Base-by-base conservation (phyloP, 2,329 filamentous ascomycete species). In the Calonectria pteridis region DNA sequence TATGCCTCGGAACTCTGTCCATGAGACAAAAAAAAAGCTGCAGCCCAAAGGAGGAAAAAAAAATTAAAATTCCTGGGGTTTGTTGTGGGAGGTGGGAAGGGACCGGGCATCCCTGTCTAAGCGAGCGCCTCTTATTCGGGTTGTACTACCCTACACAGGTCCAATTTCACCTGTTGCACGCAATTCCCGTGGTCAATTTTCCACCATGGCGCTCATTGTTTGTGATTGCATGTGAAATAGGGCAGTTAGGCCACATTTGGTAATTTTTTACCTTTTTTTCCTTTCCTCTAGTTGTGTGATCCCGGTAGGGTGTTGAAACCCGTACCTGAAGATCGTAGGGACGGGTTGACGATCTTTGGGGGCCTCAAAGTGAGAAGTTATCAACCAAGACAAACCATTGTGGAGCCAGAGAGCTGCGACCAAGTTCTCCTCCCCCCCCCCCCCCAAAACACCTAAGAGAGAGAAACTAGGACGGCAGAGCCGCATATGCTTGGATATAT, bases 311-410 rank as follows among this genome's bases (percentile, higher is more conserved):
- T 62, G 55, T 28, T 62, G 35, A 62, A 55, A 40, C 55, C 55
- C 33, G 55, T 62, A 18, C 55, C 55, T 62, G 55, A 62, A 62
- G 55, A 62, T 62, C 55, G 11, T 13, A 13, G 26, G 14, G 35
- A 40, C 23, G 37, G 37, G 33, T 62, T 62, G 55, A 20, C 33
- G 55, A 62, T 62, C 55, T 40, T 55, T 40, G 33, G 55, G 55
- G 55, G 55, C 55, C 55, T 62, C 55, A 62, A 40, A 62, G 37
- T 62, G 55, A 62, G 23, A 62, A 62, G 37, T 62, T 62, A 62
- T 37, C n/a, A 62, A 62, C 14, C 55, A 37, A 28, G n/a, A 59
- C 31, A 59, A 59, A 62, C 33, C 4, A 40, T 3, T 40, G 55
- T 62, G 55, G 55, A 26, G 55, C n/a, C 16, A 1, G 6, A 23